A percentile compares a stretch with the other conserved stretches of the same genome.
Evolutionary conservation across 805 yeast species (phyloP).

Genomic region (Sugiyamaella marilandica): DNA sequence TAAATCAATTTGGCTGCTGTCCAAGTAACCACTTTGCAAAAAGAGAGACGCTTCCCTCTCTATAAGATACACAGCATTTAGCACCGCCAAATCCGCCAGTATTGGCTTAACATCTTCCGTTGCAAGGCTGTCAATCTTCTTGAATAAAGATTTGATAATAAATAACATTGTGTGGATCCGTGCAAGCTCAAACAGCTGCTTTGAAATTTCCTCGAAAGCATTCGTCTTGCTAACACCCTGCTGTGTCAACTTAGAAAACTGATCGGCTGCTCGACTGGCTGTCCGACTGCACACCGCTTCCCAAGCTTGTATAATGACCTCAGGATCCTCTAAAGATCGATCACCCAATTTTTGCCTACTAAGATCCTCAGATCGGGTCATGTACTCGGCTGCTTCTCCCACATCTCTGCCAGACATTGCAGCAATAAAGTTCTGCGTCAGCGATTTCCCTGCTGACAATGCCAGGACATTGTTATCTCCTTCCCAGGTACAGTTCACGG

Average conservation of each 20-base stretch:
- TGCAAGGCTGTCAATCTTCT: conserved; percentile 31
- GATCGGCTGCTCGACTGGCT: conserved; percentile 32
- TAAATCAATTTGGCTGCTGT: conserved; percentile 43
- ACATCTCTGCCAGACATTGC: conserved; percentile 41
- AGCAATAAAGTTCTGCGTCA: conserved; percentile 46
- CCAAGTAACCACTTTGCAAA: conserved; percentile 55
- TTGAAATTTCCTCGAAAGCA: conserved; percentile 38
- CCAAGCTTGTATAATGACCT: conserved; percentile 34
- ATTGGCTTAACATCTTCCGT: conserved; percentile 43
- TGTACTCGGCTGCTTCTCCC: conserved; percentile 45
- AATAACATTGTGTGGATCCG: conserved; percentile 36
- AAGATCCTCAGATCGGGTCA: conserved; percentile 26
- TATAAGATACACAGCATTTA: conserved; percentile 61
- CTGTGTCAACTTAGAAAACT: conserved; percentile 36
- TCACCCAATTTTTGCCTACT: conserved; percentile 18
- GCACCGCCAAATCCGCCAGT: conserved; percentile 50
- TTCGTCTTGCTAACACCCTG: conserved; percentile 32
- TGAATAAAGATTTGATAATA: conserved; percentile 36
- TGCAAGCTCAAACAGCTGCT: conserved; percentile 38
- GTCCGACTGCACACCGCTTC: conserved; percentile 33
- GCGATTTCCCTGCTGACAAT: conserved; percentile 76
- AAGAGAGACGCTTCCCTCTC: conserved; percentile 70
- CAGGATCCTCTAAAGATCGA: conserved; percentile 27
- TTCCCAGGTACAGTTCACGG: conserved; percentile 98
- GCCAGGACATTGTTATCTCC: conserved; percentile 90